These are phyloP conservation scores for Neonectria magnoliae DNA, from an alignment of 2,329 filamentous ascomycete genomes.

Conservation along the genomic window DNA sequence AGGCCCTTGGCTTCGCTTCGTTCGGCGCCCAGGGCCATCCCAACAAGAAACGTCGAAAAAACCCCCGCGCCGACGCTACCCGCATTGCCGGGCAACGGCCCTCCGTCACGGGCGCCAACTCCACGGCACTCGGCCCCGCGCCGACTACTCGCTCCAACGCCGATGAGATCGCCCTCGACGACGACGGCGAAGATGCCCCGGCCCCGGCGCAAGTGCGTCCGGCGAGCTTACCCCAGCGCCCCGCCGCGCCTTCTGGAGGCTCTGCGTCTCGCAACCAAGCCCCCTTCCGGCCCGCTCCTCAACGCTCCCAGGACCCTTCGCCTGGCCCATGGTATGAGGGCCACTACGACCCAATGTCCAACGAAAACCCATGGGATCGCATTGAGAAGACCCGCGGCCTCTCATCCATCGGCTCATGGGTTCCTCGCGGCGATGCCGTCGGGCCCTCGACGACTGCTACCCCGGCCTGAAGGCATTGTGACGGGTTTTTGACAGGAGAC, in stretches of 20 bases:
- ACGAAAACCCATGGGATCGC: conserved; percentile 77
- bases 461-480: conserved; percentile 25
- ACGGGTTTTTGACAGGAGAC: neutral
- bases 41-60: conserved; percentile 75
- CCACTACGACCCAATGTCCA: conserved; percentile 75
- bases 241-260: conserved; percentile 30
- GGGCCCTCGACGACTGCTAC: conserved; percentile 10
- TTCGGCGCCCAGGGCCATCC: conserved; percentile 69
- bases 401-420: conserved; percentile 57
- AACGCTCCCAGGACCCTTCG: conserved; percentile 25
- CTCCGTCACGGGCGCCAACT: conserved; percentile 49
- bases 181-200: conserved; percentile 30
- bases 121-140: conserved; percentile 46
- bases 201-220: conserved; percentile 45
- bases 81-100: conserved; percentile 42
- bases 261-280: conserved; percentile 18
- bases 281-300: conserved; percentile 9
- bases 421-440: conserved; percentile 35
- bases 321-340: conserved; percentile 66
- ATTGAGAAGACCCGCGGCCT: conserved; percentile 62
- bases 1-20: conserved; percentile 77
- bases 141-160: conserved; percentile 45
- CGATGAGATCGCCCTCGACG: conserved; percentile 59
- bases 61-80: conserved; percentile 61
- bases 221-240: conserved; percentile 47